These are phyloP conservation scores for Schrenkiella parvula DNA, from an alignment of 345 rosid species.

Conservation along the genomic window DNA sequence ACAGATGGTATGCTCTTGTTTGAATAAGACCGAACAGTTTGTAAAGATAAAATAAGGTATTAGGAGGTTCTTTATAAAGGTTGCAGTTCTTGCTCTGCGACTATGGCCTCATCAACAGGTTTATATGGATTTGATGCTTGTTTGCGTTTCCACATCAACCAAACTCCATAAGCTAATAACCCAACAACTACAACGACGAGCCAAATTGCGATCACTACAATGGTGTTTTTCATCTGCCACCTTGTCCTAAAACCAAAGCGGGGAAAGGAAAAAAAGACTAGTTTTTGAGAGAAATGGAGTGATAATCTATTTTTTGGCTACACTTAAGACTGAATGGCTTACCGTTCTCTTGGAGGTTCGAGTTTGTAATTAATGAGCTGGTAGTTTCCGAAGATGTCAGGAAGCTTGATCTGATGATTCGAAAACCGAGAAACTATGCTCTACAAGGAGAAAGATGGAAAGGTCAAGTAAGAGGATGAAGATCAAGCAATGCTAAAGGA, in stretches of 20 bases:
- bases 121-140: slow-evolving; percentile 44
- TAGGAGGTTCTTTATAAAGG: slow-evolving; percentile 32
- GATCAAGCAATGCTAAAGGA: not conserved
- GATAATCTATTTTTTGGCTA: not conserved
- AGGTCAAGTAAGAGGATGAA: not conserved
- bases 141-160: slow-evolving; percentile 47
- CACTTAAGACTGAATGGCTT: not conserved
- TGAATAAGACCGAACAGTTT: slow-evolving; percentile 13
- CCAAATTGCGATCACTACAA: slow-evolving; percentile 20
- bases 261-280: not conserved
- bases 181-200: slow-evolving; percentile 19
- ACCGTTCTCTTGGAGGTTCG: slow-evolving; percentile 50
- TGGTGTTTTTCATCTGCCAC: slow-evolving; percentile 43
- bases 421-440: slow-evolving; percentile 57
- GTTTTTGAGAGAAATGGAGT: not conserved
- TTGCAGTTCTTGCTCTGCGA: slow-evolving; percentile 63
- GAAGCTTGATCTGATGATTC: slow-evolving; percentile 63
- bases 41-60: not conserved
- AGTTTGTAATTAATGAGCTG: slow-evolving; percentile 58
- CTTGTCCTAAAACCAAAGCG: slow-evolving; percentile 55
- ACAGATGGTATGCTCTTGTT: not conserved
- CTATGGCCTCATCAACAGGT: slow-evolving; percentile 43
- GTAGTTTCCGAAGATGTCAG: slow-evolving; percentile 60
- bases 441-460: slow-evolving; percentile 28
- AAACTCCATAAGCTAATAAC: slow-evolving; percentile 40